These are phyloP conservation scores for Cladosporium sp. DNA, from an alignment of 2,329 filamentous ascomycete species.

Conservation along the genomic window DNA sequence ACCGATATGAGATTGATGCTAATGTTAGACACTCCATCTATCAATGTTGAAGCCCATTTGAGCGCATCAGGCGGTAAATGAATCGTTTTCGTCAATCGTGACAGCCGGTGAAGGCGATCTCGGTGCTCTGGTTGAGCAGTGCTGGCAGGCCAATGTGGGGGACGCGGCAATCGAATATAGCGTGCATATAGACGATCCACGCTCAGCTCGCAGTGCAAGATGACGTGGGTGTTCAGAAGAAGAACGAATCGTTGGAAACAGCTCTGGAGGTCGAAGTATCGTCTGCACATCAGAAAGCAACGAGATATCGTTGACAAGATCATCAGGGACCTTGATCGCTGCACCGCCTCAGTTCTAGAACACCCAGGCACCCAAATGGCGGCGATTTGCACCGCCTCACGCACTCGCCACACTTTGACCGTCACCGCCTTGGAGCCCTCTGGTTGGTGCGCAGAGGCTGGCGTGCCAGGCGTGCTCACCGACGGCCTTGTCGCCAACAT, in stretches of 20 bases:
- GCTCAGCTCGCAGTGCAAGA: neutral
- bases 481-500: constrained; percentile 11
- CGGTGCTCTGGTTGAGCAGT: constrained; percentile 6
- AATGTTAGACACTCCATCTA: neutral
- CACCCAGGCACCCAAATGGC: neutral
- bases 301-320: neutral
- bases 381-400: constrained; percentile 6
- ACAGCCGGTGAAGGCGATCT: neutral
- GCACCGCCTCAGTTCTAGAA: constrained; percentile 11
- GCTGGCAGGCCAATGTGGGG: neutral
- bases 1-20: neutral
- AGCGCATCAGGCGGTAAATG: constrained; percentile 9
- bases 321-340: neutral
- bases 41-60: neutral
- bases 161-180: neutral
- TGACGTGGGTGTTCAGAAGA: neutral
- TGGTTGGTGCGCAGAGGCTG: constrained; percentile 17
- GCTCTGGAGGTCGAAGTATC: neutral
- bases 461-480: constrained; percentile 1
- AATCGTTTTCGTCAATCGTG: constrained; percentile 4
- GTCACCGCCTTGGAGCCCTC: constrained; percentile 6
- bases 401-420: constrained; percentile 4
- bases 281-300: neutral
- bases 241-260: neutral
- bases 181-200: neutral